A percentile compares a stretch with the other conserved stretches of the same genome.
These are phyloP conservation scores for Waltergamsia citrina DNA, from an alignment of 2,329 filamentous ascomycete genomes.

Conservation along the genomic window DNA sequence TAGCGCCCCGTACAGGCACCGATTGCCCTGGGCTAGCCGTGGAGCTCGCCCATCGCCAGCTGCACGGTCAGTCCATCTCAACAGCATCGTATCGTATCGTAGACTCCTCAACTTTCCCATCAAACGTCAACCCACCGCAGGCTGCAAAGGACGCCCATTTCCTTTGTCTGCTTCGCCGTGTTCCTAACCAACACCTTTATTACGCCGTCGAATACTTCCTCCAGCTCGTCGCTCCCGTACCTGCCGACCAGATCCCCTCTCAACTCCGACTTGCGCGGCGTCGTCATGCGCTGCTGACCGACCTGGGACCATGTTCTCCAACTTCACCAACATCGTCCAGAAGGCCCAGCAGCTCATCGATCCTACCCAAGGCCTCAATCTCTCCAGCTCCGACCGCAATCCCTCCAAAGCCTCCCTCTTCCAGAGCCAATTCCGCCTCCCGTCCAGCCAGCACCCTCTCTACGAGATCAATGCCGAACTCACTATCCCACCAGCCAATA, in stretches of 20 bases:
- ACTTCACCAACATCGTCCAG: conserved; percentile 73
- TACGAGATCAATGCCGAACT: conserved; percentile 97
- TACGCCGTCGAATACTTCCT: too few relatives aligned
- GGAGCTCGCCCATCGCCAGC: too few relatives aligned
- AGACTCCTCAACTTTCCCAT: too few relatives aligned
- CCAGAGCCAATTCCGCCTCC: conserved; percentile 92
- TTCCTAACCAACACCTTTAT: too few relatives aligned
- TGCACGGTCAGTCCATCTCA: too few relatives aligned
- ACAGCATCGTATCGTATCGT: too few relatives aligned
- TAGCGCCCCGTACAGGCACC: too few relatives aligned
- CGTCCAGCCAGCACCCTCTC: conserved; percentile 81
- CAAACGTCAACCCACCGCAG: too few relatives aligned
- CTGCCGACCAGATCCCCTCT: not conserved
- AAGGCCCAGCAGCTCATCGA: conserved; percentile 95
- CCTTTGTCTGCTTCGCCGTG: too few relatives aligned
- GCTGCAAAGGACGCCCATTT: too few relatives aligned
- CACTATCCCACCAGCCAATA: conserved; percentile 68
- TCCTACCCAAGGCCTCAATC: conserved; percentile 66
- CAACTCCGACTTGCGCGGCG: conserved; percentile 4
- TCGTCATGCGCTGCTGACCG: conserved; percentile 28
- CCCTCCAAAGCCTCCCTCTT: conserved; percentile 90
- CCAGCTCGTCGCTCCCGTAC: conserved; percentile 1
- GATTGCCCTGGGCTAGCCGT: too few relatives aligned
- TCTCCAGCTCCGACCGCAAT: conserved; percentile 65
- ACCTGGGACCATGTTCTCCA: conserved; percentile 45